These are phyloP conservation scores for Wickerhamomyces bovis DNA, from an alignment of 805 yeast species.

Conservation along the genomic window DNA sequence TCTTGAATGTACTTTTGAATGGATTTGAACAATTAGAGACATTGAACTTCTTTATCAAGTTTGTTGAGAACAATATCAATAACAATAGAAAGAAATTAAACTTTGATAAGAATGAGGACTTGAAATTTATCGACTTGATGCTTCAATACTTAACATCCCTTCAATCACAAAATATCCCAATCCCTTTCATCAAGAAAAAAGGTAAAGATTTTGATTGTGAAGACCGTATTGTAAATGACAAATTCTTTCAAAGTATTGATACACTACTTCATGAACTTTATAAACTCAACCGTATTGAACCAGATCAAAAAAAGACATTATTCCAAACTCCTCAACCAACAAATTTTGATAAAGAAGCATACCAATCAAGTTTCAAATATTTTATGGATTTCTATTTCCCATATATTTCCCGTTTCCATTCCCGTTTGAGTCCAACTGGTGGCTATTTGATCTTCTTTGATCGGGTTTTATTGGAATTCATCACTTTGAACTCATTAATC, in stretches of 20 bases:
- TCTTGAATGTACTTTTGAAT: constrained; percentile 14
- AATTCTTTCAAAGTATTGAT: background rate
- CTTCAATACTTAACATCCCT: background rate
- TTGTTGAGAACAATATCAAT: constrained; percentile 18
- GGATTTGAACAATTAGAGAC: constrained; percentile 13
- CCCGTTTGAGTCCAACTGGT: background rate
- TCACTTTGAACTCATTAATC: constrained; percentile 9
- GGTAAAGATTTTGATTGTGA: background rate
- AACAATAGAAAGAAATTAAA: constrained; percentile 22
- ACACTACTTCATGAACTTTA: background rate
- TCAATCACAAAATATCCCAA: background rate
- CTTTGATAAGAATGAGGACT: constrained; percentile 16
- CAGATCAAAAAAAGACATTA: background rate
- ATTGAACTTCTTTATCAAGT: constrained; percentile 12
- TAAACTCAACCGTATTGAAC: background rate
- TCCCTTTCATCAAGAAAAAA: background rate
- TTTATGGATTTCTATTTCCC: background rate
- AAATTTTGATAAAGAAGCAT: background rate
- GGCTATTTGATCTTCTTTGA: constrained; percentile 8
- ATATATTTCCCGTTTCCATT: background rate
- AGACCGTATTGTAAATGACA: background rate
- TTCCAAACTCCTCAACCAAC: background rate
- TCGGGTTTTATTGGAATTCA: constrained; percentile 10
- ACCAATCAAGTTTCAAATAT: background rate
- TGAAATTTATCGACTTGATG: constrained; percentile 16